phyloP scores from a whole-genome alignment of 495 filamentous ascomycete genomes.

The Saxophila tyrrhenica region DNA sequence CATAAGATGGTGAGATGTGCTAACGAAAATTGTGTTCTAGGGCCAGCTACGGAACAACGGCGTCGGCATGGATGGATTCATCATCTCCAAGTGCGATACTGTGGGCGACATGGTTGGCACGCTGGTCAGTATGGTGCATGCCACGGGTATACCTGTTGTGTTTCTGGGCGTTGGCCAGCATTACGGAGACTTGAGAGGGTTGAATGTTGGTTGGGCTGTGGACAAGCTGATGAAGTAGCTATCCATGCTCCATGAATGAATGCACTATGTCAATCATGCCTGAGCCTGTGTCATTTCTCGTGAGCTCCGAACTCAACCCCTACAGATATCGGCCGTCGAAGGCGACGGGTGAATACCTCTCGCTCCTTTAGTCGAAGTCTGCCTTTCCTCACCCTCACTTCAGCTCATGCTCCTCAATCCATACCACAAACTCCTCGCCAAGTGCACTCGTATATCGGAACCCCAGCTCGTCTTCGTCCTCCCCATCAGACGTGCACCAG shows the following conservation, averaged over 20 bases:
- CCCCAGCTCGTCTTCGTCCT: background rate
- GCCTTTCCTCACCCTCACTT: too few relatives aligned
- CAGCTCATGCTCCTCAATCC: background rate
- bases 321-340: too few relatives aligned
- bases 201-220: constrained; percentile 88
- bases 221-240: constrained; percentile 56
- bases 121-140: constrained; percentile 93
- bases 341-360: too few relatives aligned
- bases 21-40: constrained; percentile 2
- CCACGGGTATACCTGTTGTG: constrained; percentile 79
- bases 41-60: constrained; percentile 35
- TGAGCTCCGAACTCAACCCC: too few relatives aligned
- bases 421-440: background rate
- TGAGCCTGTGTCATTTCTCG: too few relatives aligned
- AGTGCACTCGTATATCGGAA: background rate
- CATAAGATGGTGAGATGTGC: background rate
- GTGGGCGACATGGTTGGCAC: constrained; percentile 98
- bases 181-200: constrained; percentile 85
- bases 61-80: constrained; percentile 71
- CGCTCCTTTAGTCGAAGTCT: too few relatives aligned
- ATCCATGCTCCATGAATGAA: too few relatives aligned
- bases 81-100: constrained; percentile 97
- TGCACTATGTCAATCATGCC: too few relatives aligned
- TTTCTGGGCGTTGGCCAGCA: constrained; percentile 94
- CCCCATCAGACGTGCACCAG: background rate